phyloP scores from a whole-genome alignment of 2,329 filamentous ascomycete species.

The Sphaerulina musiva region DNA sequence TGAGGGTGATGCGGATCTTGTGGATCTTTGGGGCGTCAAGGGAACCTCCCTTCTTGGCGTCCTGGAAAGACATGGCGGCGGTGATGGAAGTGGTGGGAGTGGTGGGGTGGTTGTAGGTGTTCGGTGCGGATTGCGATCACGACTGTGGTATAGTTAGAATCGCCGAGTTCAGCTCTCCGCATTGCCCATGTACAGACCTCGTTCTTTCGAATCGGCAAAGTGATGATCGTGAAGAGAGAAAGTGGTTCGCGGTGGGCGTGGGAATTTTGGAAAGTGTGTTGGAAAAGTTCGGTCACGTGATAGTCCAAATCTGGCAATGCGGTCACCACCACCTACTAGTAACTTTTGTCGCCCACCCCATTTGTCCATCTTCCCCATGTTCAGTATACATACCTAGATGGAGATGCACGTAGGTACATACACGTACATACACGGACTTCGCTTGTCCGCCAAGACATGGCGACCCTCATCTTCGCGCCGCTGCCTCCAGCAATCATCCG shows the following conservation, averaged over 20 bases:
- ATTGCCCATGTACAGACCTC: constrained; percentile 17
- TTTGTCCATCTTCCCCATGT: background rate
- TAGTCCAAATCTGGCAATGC: constrained; percentile 4
- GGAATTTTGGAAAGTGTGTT: constrained; percentile 9
- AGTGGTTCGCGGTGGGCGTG: constrained; percentile 14
- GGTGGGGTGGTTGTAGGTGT: constrained; percentile 26
- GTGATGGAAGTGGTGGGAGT: constrained; percentile 22
- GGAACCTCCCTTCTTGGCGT: constrained; percentile 73
- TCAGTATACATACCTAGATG: background rate
- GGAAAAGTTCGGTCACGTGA: background rate
- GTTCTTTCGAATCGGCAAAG: constrained; percentile 45
- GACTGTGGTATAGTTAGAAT: constrained; percentile 37
- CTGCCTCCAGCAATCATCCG: constrained; percentile 66
- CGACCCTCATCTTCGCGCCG: constrained; percentile 66
- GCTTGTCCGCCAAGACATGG: constrained; percentile 28
- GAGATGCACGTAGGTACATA: no score
- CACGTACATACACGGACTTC: background rate
- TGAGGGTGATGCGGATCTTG: constrained; percentile 97
- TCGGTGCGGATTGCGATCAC: constrained; percentile 41
- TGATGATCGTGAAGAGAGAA: constrained; percentile 43
- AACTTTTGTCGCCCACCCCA: no score
- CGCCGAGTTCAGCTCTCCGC: background rate
- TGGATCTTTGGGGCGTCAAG: constrained; percentile 89
- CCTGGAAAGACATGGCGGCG: constrained; percentile 77
- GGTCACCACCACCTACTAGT: background rate